Conservation (phyloP, 306 rosid species). For the Cicer pinnatifidum region DNA sequence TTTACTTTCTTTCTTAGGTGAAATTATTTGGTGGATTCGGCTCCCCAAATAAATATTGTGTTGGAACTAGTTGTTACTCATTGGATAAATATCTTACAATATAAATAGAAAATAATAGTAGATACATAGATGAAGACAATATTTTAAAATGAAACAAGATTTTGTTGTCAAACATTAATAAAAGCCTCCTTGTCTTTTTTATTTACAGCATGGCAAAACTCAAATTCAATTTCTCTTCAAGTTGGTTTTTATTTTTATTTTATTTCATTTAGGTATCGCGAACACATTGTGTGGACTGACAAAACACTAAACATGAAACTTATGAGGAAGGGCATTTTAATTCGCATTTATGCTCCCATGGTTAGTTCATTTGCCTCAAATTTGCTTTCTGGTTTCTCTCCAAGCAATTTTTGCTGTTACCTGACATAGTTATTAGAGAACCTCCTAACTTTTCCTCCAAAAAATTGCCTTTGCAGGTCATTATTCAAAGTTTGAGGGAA, state of each 20-base stretch:
- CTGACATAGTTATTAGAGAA: constrained; percentile 19
- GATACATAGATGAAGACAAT: constrained; percentile 1
- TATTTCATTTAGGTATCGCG: constrained; percentile 75
- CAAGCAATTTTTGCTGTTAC: constrained; percentile 25
- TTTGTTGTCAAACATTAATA: background rate
- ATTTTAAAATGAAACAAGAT: constrained; percentile 3
- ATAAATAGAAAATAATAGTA: background rate
- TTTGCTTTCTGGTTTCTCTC: constrained; percentile 34
- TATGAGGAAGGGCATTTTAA: constrained; percentile 79
- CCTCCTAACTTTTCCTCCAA: constrained; percentile 4
- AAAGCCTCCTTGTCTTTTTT: background rate
- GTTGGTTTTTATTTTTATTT: background rate
- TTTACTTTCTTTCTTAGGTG: constrained; percentile 14
- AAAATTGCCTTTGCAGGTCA: constrained; percentile 59
- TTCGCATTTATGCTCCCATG: constrained; percentile 88
- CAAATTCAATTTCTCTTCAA: constrained; percentile 27
- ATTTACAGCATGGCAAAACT: constrained; percentile 9
- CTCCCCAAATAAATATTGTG: background rate
- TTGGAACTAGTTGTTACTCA: constrained; percentile 2
- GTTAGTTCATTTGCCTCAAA: constrained; percentile 50
- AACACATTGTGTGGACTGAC: constrained; percentile 88
- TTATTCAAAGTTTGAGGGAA: constrained; percentile 81
- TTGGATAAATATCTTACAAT: constrained; percentile 16
- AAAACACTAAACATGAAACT: constrained; percentile 67
- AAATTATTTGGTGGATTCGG: constrained; percentile 24